Evolutionary conservation across 169 alveolate genomes (phyloP), one percentile per base, ranked within the genome.

Genomic region (Cystoisospora suis): DNA sequence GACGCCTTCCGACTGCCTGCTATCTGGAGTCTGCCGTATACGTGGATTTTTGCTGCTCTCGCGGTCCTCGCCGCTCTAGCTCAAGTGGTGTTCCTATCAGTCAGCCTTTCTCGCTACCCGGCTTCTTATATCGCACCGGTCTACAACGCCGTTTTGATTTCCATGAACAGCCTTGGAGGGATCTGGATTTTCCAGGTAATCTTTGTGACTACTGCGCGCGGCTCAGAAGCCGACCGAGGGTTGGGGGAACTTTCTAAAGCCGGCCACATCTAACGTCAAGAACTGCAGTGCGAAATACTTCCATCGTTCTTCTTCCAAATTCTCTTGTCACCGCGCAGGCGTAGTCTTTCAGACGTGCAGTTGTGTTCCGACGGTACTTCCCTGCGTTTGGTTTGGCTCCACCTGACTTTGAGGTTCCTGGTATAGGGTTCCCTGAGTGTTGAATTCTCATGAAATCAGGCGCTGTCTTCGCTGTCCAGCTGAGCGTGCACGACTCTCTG

Each of bases 131-230:
- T 72, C 20, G 15, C 47, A 9, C 83, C 83, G 36, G 83, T 72
- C 56, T 72, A 72, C 83, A 72, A 72, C 56, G 83, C 42, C 83
- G 45, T 72, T 40, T 38, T 72, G 15, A 38, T 38, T 29, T 72
- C 58, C 29, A 1, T 72, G 34, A 72, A 72, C 56, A 72, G 83
- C 53, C 47, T 72, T 38, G 83, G 83, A 46, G 83, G 83, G 58
- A 72, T 72, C 45, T 72, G 83, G 83, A 38, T 72, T 1, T 72
- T 72, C 53, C 20, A 46, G 83, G 83, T 72, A 72, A 72, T 46
- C 83, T 32, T 27, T 6, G 1, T 17, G 32, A 38, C 65, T 53
- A 15, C 23, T 53, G n/a, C n/a, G n/a, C n/a, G n/a, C n/a, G n/a
- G n/a, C n/a, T n/a, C n/a, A n/a, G n/a, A n/a, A n/a, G n/a, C n/a